A percentile compares a stretch with the other conserved stretches of the same genome.
phyloP scores from a whole-genome alignment of 768 basidiomycete genomes.

The Suillus weaverae region DNA sequence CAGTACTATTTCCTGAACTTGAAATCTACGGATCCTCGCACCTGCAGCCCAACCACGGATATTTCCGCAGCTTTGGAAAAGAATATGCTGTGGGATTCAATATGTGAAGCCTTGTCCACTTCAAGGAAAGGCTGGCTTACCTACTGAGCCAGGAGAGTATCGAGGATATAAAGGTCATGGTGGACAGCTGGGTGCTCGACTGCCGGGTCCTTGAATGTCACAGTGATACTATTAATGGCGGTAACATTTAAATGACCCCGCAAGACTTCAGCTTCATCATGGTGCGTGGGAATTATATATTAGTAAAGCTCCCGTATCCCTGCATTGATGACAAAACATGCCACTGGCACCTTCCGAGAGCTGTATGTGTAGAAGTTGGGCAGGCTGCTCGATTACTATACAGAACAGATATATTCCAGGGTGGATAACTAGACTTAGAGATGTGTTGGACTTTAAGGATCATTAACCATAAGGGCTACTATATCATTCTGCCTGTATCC shows the following conservation, averaged over 20 bases:
- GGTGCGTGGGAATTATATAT: neutral
- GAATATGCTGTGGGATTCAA: constrained; percentile 56
- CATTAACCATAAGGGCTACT: too few species aligned
- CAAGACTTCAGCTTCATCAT: too few species aligned
- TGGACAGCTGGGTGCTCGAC: constrained; percentile 1
- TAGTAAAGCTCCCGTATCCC: too few species aligned
- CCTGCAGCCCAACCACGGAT: constrained; percentile 90
- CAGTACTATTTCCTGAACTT: constrained; percentile 1
- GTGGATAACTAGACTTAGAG: too few species aligned
- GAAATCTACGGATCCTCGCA: constrained; percentile 23
- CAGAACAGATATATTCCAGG: too few species aligned
- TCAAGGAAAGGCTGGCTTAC: constrained; percentile 24
- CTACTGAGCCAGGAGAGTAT: constrained; percentile 60
- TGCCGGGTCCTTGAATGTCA: neutral
- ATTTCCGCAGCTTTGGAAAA: constrained; percentile 88
- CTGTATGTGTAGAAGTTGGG: too few species aligned
- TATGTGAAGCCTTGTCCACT: neutral
- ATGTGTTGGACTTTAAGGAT: too few species aligned
- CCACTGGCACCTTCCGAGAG: too few species aligned
- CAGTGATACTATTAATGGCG: neutral
- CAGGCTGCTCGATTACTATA: too few species aligned
- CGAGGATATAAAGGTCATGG: constrained; percentile 51
- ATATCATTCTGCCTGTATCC: too few species aligned
- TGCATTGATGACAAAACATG: too few species aligned
- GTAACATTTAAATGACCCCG: neutral